phyloP scores from a whole-genome alignment of 2,329 filamentous ascomycete genomes.

The Akanthomyces uredinophilus region DNA sequence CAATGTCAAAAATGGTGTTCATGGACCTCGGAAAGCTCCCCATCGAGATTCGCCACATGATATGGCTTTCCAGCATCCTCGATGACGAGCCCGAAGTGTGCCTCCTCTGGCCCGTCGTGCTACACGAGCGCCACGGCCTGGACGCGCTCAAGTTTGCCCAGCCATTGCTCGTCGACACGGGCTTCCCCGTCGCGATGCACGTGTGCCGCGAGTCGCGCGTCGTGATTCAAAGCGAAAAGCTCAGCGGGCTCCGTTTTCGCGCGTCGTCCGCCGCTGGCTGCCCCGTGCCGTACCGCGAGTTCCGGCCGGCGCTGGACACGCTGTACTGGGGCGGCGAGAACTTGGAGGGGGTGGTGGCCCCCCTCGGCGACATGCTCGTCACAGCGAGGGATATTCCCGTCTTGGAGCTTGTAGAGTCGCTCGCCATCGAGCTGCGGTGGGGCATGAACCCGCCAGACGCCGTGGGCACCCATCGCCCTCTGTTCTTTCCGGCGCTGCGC shows the following conservation, averaged over 20 bases:
- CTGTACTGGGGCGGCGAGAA: constrained; percentile 2
- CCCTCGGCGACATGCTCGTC: no score
- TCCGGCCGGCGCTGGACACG: not conserved
- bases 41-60: not conserved
- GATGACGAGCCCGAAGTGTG: constrained; percentile 1
- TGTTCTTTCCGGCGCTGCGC: not conserved
- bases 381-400: not conserved
- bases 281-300: not conserved
- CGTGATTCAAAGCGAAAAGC: not conserved
- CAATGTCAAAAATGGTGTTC: not conserved
- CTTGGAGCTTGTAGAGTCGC: not conserved
- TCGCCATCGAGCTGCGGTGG: not conserved
- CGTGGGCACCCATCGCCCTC: not conserved
- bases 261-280: not conserved
- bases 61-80: not conserved
- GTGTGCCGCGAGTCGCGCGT: constrained; percentile 1
- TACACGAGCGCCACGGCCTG: not conserved
- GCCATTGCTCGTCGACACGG: not conserved
- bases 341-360: not conserved
- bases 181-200: constrained; percentile 1
- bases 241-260: not conserved
- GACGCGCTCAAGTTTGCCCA: not conserved
- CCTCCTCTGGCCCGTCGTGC: not conserved
- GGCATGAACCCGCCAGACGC: not conserved
- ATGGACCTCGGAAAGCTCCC: not conserved